Evolutionary conservation across 352 stramenopile genomes (phyloP), one percentile per base, ranked within the genome.

Genomic region (Vaucheria bursata): DNA sequence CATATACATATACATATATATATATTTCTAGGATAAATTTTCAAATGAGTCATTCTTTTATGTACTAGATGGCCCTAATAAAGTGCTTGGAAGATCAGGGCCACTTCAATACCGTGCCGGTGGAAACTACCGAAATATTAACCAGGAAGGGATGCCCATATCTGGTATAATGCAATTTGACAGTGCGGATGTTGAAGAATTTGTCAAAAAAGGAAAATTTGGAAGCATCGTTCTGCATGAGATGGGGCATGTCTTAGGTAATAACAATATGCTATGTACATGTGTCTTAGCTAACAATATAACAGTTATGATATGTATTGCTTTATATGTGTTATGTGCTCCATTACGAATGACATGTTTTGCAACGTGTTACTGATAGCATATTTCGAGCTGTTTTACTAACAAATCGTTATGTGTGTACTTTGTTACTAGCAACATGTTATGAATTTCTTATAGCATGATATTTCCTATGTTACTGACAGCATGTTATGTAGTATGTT

Each of bases 201-300:
- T 68, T 31, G 37, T 68, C 8, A 7, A 8, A 2, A 2, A 68
- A 34, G 53, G 53, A 2, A 2, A 37, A 2, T 68, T 68, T 7
- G 53, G 37, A 8, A 2, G 7, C 31, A 34, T 68, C 2, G 53
- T 68, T 31, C 53, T 68, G 53, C 53, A 68, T 34, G 53, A 68
- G 53, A 68, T 68, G 53, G 53, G 53, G 53, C 53, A 68, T 7
- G 53, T 68, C 8, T 34, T 68, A 7, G 53, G 53, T 68, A 34
- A 68, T 31, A 34, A 34, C 2, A 34, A 68, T 37, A 31, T 68
- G 34, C 53, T 37, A 68, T 2, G 7, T 8, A 8, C 8, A 7
- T 68, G 34, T 18, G 45, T 59, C 12, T 59, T 25, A 59, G 25
- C 45, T 59, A 18, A 18, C 18, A 59, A 25, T 18, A 59, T 59